Conservation (phyloP, 148 eudicot species). For the Fagopyrum tataricum region DNA sequence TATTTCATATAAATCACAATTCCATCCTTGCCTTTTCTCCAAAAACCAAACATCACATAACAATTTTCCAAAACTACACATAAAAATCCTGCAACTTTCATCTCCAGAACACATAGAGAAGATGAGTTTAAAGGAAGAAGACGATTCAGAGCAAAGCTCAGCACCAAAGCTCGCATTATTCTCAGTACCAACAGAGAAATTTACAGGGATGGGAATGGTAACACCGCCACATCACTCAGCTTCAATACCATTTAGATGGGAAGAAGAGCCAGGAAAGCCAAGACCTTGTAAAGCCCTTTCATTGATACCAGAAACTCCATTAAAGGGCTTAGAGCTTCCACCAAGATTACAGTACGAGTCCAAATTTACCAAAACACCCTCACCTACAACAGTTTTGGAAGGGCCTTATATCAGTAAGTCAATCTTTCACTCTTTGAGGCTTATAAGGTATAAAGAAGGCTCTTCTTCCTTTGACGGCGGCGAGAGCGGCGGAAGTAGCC, state of each 20-base stretch:
- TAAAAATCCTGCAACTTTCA: background rate
- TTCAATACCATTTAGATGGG: constrained; percentile 78
- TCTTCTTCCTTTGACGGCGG: constrained; percentile 33
- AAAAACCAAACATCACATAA: background rate
- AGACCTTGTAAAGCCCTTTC: constrained; percentile 35
- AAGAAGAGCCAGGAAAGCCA: constrained; percentile 81
- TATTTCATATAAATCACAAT: background rate
- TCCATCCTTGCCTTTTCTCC: background rate
- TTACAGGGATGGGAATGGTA: background rate
- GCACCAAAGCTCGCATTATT: constrained; percentile 25
- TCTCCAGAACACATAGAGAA: background rate
- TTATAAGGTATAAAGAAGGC: constrained; percentile 29
- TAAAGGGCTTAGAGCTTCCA: constrained; percentile 43
- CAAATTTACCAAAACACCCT: constrained; percentile 15
- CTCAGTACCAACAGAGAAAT: constrained; percentile 23
- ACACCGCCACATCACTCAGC: constrained; percentile 60
- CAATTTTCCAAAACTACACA: background rate
- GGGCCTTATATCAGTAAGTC: constrained; percentile 23
- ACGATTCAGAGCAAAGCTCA: constrained; percentile 6
- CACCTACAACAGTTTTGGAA: constrained; percentile 25
- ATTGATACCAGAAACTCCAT: constrained; percentile 12
- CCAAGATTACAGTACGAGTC: constrained; percentile 34
- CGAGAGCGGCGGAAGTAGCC: constrained; percentile 2
- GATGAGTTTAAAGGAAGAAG: constrained; percentile 7
- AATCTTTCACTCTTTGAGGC: constrained; percentile 36